A percentile compares a stretch with the other conserved stretches of the same genome.
These are phyloP conservation scores for Camillea tinctor DNA, from an alignment of 2,329 filamentous ascomycete genomes.

Conservation along the genomic window DNA sequence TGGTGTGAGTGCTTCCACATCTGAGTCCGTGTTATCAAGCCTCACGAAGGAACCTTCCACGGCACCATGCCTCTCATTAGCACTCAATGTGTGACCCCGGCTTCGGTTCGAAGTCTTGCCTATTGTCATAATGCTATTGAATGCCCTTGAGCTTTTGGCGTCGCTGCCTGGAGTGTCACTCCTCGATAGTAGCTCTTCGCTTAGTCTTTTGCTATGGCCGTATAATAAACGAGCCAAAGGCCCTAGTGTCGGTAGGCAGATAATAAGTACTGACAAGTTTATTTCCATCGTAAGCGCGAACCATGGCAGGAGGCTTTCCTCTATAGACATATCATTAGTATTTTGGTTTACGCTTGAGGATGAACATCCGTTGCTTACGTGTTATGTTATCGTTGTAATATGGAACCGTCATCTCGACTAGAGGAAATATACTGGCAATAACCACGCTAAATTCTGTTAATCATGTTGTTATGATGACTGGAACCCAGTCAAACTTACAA, in stretches of 20 bases:
- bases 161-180: background rate
- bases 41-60: background rate
- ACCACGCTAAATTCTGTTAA: background rate
- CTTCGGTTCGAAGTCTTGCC: background rate
- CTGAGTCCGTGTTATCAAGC: background rate
- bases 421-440: background rate
- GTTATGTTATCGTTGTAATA: background rate
- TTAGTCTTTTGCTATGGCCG: background rate
- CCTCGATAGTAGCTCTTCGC: background rate
- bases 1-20: background rate
- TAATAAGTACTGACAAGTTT: background rate
- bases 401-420: background rate
- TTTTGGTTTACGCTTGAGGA: background rate
- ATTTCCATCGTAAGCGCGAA: background rate
- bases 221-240: background rate
- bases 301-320: background rate
- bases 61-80: background rate
- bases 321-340: background rate
- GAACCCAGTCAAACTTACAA: background rate
- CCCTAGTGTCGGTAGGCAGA: background rate
- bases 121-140: background rate
- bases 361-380: background rate
- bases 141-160: background rate
- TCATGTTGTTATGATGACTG: background rate
- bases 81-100: background rate